phyloP scores from a whole-genome alignment of 495 filamentous ascomycete species.

The Penicillium roqueforti region DNA sequence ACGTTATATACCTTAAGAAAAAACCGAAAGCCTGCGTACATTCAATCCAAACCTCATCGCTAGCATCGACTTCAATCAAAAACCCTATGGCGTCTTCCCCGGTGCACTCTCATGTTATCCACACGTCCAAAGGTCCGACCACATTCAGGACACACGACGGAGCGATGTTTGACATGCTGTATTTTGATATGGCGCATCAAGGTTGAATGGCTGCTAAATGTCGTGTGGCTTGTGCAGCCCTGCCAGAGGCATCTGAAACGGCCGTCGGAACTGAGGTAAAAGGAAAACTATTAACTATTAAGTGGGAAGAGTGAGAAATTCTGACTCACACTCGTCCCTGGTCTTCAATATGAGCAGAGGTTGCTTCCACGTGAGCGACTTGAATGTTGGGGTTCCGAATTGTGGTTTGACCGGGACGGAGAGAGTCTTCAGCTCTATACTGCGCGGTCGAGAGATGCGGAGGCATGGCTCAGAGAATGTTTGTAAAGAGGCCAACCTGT shows the following conservation, averaged over 20 bases:
- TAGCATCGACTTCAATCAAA: neutral
- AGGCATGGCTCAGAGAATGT: too few relatives aligned
- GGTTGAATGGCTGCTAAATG: neutral
- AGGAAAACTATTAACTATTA: neutral
- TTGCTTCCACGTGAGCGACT: neutral
- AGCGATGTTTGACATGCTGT: neutral
- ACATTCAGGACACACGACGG: neutral
- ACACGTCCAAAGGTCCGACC: neutral
- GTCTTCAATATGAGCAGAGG: neutral
- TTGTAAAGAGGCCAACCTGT: too few relatives aligned
- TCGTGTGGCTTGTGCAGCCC: neutral
- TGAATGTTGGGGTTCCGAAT: neutral
- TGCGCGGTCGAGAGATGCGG: neutral
- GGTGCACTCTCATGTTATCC: neutral
- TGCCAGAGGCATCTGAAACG: neutral
- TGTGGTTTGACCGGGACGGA: neutral
- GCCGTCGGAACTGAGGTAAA: neutral
- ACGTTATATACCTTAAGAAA: too few relatives aligned
- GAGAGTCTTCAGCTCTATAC: neutral
- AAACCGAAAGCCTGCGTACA: too few relatives aligned
- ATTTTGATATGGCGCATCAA: neutral
- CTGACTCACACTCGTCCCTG: neutral
- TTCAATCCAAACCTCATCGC: neutral
- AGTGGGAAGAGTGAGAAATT: neutral
- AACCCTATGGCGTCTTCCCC: neutral